These are phyloP conservation scores for Vitis hybrid DNA, from an alignment of 177 flowering plant species.

Conservation along the genomic window DNA sequence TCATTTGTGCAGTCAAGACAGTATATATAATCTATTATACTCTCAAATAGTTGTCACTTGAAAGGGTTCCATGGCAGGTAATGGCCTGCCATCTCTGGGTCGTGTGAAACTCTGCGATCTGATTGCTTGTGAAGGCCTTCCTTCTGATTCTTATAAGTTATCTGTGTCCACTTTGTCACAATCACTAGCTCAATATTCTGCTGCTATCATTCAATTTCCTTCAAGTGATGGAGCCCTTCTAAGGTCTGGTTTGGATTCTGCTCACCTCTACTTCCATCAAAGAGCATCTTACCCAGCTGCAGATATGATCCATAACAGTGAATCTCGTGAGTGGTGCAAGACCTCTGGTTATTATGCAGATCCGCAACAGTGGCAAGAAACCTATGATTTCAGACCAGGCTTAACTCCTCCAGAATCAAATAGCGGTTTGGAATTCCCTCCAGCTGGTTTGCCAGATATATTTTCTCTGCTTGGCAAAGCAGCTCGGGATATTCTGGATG, in stretches of 20 bases:
- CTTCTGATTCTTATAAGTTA: conserved; percentile 78
- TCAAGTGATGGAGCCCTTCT: conserved; percentile 72
- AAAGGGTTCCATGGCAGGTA: conserved; percentile 74
- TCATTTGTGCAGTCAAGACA: too few species aligned
- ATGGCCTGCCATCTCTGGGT: conserved; percentile 82
- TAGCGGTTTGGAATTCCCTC: conserved; percentile 73
- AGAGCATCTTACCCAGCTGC: conserved; percentile 63
- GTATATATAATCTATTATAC: too few species aligned
- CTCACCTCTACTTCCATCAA: conserved; percentile 85
- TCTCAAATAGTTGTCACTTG: neutral
- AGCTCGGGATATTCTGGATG: conserved; percentile 79
- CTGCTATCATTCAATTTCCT: conserved; percentile 85
- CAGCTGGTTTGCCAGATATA: conserved; percentile 80
- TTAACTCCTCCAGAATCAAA: conserved; percentile 61
- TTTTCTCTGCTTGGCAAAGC: conserved; percentile 80
- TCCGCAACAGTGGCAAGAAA: conserved; percentile 83
- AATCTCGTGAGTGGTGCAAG: conserved; percentile 91
- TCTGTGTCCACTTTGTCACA: conserved; percentile 83
- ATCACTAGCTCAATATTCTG: conserved; percentile 86
- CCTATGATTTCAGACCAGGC: conserved; percentile 91
- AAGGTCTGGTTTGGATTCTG: conserved; percentile 85
- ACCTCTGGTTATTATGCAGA: conserved; percentile 90
- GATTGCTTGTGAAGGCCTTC: conserved; percentile 79
- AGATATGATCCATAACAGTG: conserved; percentile 60
- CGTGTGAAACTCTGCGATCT: conserved; percentile 87